These are phyloP conservation scores for Sporothrix inflata DNA, from an alignment of 2,329 filamentous ascomycete genomes.

Conservation along the genomic window DNA sequence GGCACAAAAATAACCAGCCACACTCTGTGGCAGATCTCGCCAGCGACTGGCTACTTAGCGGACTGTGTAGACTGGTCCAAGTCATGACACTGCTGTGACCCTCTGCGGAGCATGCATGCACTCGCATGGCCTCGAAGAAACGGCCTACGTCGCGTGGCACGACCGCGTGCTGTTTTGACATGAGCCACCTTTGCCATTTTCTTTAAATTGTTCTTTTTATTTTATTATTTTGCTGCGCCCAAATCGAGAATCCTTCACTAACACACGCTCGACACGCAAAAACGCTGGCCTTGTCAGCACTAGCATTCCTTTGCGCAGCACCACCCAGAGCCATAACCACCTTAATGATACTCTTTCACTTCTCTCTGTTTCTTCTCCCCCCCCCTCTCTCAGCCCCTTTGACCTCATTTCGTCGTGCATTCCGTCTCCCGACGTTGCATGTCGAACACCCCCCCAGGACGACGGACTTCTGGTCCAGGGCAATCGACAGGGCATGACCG, in stretches of 20 bases:
- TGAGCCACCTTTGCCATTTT: not conserved
- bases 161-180: not conserved
- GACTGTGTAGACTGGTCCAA: not conserved
- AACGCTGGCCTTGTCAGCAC: not conserved
- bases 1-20: constrained; percentile 19
- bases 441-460: not conserved
- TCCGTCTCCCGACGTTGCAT: not conserved
- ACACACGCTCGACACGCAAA: not conserved
- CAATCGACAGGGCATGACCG: no score
- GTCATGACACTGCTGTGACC: not conserved
- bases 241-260: not conserved
- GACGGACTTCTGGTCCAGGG: not conserved
- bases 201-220: not conserved
- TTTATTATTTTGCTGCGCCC: not conserved
- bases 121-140: constrained; percentile 9
- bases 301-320: constrained; percentile 10
- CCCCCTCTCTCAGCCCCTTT: not conserved
- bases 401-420: not conserved
- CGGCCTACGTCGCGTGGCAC: not conserved
- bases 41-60: not conserved
- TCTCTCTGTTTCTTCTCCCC: no score
- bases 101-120: not conserved
- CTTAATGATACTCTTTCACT: not conserved
- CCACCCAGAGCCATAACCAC: not conserved
- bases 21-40: not conserved